Evolutionary conservation across 345 rosid genomes (phyloP).

Genomic region (Arabidopsis thaliana): DNA sequence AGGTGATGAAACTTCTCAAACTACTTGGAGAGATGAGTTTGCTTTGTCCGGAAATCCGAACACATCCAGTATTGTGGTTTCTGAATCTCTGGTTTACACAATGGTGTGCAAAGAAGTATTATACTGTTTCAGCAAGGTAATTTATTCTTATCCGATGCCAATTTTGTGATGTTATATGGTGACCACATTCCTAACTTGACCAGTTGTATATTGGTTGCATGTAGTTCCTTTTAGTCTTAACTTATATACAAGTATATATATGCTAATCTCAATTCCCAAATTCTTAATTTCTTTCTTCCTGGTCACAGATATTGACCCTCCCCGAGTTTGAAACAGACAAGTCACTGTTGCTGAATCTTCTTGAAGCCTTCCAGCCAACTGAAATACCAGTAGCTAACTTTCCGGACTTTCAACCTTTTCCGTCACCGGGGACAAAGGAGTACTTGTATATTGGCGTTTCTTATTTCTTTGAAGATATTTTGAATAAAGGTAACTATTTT

Average conservation of each 20-base stretch:
- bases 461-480: slow-evolving; percentile 64
- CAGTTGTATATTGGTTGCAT: slow-evolving; percentile 2
- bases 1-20: slow-evolving; percentile 71
- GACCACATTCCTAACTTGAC: slow-evolving; percentile 7
- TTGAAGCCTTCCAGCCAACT: slow-evolving; percentile 68
- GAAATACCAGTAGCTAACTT: slow-evolving; percentile 47
- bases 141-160: neutral
- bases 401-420: slow-evolving; percentile 51
- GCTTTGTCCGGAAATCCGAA: slow-evolving; percentile 63
- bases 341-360: slow-evolving; percentile 58
- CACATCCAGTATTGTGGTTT: slow-evolving; percentile 48
- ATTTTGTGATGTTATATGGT: slow-evolving; percentile 8
- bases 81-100: slow-evolving; percentile 57
- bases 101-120: slow-evolving; percentile 69
- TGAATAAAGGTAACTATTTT: slow-evolving; percentile 55
- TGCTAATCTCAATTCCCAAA: slow-evolving; percentile 12
- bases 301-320: slow-evolving; percentile 61
- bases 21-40: slow-evolving; percentile 68
- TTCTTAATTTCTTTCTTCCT: slow-evolving; percentile 4
- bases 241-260: slow-evolving; percentile 11
- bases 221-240: neutral
- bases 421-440: slow-evolving; percentile 65
- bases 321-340: slow-evolving; percentile 57
- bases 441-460: slow-evolving; percentile 66
- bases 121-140: slow-evolving; percentile 70